phyloP scores from a whole-genome alignment of 164 flowering plant genomes.

The Stephania japonica region DNA sequence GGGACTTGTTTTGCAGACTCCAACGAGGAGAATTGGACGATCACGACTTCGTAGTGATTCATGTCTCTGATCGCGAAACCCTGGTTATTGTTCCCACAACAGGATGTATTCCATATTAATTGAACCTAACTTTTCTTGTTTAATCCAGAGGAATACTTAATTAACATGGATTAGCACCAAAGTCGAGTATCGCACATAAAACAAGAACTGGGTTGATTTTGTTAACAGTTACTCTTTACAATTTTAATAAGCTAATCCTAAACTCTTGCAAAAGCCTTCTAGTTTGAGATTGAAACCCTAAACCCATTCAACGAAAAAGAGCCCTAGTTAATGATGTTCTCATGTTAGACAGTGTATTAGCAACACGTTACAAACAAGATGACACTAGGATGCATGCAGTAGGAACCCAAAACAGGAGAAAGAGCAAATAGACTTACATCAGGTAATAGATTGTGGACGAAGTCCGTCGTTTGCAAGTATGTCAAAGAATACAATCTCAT shows the following conservation, averaged over 20 bases:
- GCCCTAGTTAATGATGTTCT: neutral
- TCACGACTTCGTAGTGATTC: no score
- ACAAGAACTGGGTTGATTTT: neutral
- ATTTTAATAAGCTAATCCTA: neutral
- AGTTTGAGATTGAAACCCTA: neutral
- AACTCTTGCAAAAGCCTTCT: neutral
- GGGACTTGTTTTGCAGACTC: no score
- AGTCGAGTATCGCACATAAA: neutral
- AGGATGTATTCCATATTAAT: no score
- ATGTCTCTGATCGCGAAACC: no score
- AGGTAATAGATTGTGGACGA: conserved; percentile 1
- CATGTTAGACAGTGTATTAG: neutral
- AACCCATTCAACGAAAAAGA: neutral
- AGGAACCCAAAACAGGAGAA: neutral
- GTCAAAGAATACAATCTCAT: conserved; percentile 56
- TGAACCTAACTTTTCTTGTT: neutral
- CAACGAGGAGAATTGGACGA: no score
- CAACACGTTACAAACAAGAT: neutral
- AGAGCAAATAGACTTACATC: conserved; percentile 3
- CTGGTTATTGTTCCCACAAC: no score
- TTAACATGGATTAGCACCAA: neutral
- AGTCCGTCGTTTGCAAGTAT: conserved; percentile 18
- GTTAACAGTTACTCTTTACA: neutral
- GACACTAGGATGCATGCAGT: neutral
- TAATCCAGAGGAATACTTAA: neutral